Percentiles rank a stretch among this genome's conserved stretches.
phyloP scores from a whole-genome alignment of 2,329 filamentous ascomycete genomes.

The Calonectria ilicicola region DNA sequence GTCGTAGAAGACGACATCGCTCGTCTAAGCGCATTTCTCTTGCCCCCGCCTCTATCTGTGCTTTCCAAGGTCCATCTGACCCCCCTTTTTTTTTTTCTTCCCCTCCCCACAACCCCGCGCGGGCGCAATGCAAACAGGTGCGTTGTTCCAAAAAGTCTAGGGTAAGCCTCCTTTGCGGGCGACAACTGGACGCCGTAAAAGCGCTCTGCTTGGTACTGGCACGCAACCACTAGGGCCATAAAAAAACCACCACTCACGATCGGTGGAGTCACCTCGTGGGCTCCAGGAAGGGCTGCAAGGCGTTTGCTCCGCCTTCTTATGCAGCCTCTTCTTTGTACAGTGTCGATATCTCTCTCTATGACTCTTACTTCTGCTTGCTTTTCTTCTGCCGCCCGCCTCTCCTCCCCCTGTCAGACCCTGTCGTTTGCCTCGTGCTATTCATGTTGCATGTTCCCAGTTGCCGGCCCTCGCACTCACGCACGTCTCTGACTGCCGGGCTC shows the following conservation, averaged over 20 bases:
- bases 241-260: conserved; percentile 38
- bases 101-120: conserved; percentile 26
- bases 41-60: not conserved
- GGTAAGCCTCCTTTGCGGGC: conserved; percentile 7
- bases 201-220: not conserved
- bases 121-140: not conserved
- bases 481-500: conserved; percentile 23
- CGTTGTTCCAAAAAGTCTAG: conserved; percentile 1
- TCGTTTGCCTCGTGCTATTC: conserved; percentile 8
- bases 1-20: not conserved
- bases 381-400: not conserved
- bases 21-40: not conserved
- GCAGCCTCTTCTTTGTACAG: conserved; percentile 3
- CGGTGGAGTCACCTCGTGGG: conserved; percentile 42
- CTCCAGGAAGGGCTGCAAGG: conserved; percentile 14
- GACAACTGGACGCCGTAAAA: conserved; percentile 23
- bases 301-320: conserved; percentile 16
- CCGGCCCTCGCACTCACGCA: not conserved
- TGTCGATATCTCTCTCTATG: not conserved
- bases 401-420: conserved; percentile 11
- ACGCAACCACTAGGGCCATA: not conserved
- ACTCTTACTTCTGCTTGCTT: not conserved
- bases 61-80: not conserved
- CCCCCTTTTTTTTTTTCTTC: conserved; percentile 8
- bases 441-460: not conserved